phyloP scores from a whole-genome alignment of 768 basidiomycete genomes.

The Pisolithus microcarpus region DNA sequence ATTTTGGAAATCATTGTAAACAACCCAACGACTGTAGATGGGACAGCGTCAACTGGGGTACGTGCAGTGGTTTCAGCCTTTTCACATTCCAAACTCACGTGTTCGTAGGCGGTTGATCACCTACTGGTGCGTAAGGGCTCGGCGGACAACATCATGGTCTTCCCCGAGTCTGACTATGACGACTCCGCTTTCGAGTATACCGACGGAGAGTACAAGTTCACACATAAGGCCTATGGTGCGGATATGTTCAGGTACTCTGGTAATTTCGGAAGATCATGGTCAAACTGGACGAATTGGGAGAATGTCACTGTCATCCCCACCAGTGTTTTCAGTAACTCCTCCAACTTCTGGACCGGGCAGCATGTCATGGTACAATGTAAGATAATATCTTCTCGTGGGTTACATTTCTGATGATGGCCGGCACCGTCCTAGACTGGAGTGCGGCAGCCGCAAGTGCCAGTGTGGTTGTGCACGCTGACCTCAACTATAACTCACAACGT shows the following conservation, averaged over 20 bases:
- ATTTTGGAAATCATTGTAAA: conserved; percentile 66
- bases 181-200: conserved; percentile 47
- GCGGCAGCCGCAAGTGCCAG: conserved; percentile 51
- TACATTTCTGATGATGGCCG: conserved; percentile 1
- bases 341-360: conserved; percentile 69
- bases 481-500: conserved; percentile 50
- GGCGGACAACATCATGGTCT: conserved; percentile 75
- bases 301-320: conserved; percentile 58
- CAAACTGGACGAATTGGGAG: conserved; percentile 68
- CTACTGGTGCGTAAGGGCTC: conserved; percentile 76
- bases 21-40: conserved; percentile 40
- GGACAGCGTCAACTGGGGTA: conserved; percentile 50
- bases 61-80: conserved; percentile 16
- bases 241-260: conserved; percentile 82
- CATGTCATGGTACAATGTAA: conserved; percentile 87
- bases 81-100: conserved; percentile 1
- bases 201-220: conserved; percentile 64
- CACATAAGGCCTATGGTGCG: conserved; percentile 79
- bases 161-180: conserved; percentile 77
- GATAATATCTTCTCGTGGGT: conserved; percentile 15
- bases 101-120: conserved; percentile 56
- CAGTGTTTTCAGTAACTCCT: conserved; percentile 39
- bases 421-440: conserved; percentile 61
- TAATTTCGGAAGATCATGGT: conserved; percentile 59
- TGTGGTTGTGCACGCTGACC: conserved; percentile 73